Base-by-base conservation (phyloP, 768 basidiomycete species). In the Holtermanniella nyarrowii region DNA sequence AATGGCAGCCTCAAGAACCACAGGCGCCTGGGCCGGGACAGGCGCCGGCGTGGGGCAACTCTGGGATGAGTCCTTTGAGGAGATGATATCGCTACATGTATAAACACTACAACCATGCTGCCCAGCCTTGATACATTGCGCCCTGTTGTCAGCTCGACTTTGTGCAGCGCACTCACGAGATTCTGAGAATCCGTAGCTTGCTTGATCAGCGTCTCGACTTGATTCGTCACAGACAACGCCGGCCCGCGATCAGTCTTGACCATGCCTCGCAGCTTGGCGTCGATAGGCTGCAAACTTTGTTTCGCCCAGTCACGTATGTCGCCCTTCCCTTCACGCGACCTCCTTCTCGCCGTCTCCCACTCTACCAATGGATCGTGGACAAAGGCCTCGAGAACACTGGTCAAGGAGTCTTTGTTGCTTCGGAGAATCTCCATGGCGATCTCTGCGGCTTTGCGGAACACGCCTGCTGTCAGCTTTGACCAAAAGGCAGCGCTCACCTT, bases 341-440 rank as follows among this genome's bases (percentile, higher is more conserved):
- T 14, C 21, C 16, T 31, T 42, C 49, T 39, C 46, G 43, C 24
- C 53, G 88, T 83, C 55, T 88, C 85, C 88, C 90, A 97, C 70
- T 97, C 93, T 26, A 91, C 84, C 2, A 99, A 78, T 1, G 95
- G 95, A 69, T 99, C 95, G 61, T 97, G 93, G 25, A 91, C 81
- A 69, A 97, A 97, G 1, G 95, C 88, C 65, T 96, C 93, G 37
- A 99, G 78, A 0, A 97, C 88, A 67, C 83, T 91, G 84, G 90
- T 89, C 50, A 99, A 75, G 40, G 83, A 84, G 66, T 97, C 90
- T 70, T 83, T 86, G 76, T 97, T 90, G 57, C 84, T 81, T 25
- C 89, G 81, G 22, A 99, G 77, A 31, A 95, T 73, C 53, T 84
- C 79, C 76, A 99, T 77, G 2, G 89, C 86, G 53, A 93, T 80